Evolutionary conservation across 2,329 filamentous ascomycete species (phyloP).

Genomic region (Aaosphaeria arxii): DNA sequence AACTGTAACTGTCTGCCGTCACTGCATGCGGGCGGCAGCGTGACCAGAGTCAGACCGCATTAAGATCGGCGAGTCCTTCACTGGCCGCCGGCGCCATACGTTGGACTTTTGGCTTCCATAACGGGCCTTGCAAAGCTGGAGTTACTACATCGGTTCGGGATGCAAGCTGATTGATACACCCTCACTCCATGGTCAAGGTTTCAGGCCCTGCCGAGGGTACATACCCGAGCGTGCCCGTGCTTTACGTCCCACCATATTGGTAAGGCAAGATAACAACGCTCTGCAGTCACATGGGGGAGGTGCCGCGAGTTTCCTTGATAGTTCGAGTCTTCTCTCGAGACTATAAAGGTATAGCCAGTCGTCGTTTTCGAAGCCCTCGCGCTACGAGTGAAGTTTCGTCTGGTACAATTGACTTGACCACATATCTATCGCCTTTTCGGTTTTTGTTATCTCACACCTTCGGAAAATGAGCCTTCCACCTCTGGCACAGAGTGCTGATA

Average conservation of each 20-base stretch:
- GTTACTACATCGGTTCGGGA: background rate
- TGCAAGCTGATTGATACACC: background rate
- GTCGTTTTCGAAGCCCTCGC: too few relatives aligned
- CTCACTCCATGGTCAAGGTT: background rate
- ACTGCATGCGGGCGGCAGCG: slow-evolving; percentile 21
- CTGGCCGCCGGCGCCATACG: too few relatives aligned
- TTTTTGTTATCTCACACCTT: too few relatives aligned
- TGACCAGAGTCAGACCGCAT: slow-evolving; percentile 15
- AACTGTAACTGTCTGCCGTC: slow-evolving; percentile 15
- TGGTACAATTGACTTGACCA: too few relatives aligned
- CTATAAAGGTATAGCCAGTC: too few relatives aligned
- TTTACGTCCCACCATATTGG: slow-evolving; percentile 6
- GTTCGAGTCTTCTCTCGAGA: too few relatives aligned
- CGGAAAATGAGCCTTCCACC: background rate
- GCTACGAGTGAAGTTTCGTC: too few relatives aligned
- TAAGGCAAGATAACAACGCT: background rate
- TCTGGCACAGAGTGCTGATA: slow-evolving; percentile 45
- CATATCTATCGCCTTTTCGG: too few relatives aligned
- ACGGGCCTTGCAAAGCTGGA: too few relatives aligned
- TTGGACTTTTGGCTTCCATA: too few relatives aligned
- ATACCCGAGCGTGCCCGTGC: slow-evolving; percentile 11
- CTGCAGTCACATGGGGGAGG: background rate
- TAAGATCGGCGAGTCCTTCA: background rate
- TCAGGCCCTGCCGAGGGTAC: background rate
- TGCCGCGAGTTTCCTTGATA: background rate